phyloP scores from a whole-genome alignment of 2,329 filamentous ascomycete species.

The Penicillium sp. region DNA sequence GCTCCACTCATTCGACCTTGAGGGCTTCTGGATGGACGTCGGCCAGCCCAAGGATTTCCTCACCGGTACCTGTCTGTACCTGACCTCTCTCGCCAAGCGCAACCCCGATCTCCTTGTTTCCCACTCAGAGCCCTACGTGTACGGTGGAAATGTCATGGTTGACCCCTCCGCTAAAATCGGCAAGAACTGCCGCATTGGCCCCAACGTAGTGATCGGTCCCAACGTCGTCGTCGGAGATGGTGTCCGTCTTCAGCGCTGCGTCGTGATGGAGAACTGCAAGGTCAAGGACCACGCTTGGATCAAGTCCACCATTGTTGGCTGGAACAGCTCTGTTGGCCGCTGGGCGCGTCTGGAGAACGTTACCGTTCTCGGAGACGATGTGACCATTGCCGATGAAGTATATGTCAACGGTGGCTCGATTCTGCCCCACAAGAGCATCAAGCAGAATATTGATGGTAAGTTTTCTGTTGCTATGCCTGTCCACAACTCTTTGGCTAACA shows the following conservation, averaged over 20 bases:
- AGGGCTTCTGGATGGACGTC: constrained; percentile 99
- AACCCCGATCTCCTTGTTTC: constrained; percentile 78
- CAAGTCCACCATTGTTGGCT: constrained; percentile 97
- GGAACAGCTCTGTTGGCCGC: constrained; percentile 92
- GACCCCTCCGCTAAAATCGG: constrained; percentile 93
- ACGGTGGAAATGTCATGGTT: constrained; percentile 93
- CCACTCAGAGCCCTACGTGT: constrained; percentile 70
- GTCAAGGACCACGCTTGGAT: constrained; percentile 99
- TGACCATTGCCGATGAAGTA: constrained; percentile 95
- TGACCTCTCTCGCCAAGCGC: constrained; percentile 87
- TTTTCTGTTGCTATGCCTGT: background rate
- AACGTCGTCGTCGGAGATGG: constrained; percentile 90
- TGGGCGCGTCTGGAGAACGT: constrained; percentile 98
- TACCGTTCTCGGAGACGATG: constrained; percentile 94
- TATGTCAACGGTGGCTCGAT: constrained; percentile 97
- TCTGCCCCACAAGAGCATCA: constrained; percentile 97
- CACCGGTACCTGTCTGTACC: constrained; percentile 91
- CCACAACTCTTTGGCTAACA: constrained; percentile 5
- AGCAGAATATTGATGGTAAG: constrained; percentile 86
- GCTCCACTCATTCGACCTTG: constrained; percentile 92
- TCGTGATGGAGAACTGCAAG: constrained; percentile 82
- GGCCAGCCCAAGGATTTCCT: constrained; percentile 99
- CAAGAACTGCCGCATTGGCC: constrained; percentile 96
- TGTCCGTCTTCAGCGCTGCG: constrained; percentile 88
- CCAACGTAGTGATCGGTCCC: constrained; percentile 93